phyloP scores from a whole-genome alignment of 164 flowering plant species.

The Nymphaea colorata region DNA sequence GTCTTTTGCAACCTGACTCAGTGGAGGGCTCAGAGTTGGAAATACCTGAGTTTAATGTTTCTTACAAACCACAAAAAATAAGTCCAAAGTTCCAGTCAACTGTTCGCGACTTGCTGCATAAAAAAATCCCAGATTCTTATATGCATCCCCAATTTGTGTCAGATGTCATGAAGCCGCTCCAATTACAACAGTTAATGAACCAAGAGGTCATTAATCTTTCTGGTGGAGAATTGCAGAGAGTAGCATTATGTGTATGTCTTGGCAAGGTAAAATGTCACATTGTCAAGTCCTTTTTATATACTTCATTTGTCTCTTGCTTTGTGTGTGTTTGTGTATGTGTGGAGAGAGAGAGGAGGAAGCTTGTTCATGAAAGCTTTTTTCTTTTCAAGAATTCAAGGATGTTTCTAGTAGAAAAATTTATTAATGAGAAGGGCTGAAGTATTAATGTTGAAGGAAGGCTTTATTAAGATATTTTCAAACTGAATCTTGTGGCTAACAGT shows the following conservation, averaged over 20 bases:
- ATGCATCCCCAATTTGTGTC: slow-evolving; percentile 93
- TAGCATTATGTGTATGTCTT: slow-evolving; percentile 86
- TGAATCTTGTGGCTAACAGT: too few relatives aligned
- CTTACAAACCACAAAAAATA: slow-evolving; percentile 98
- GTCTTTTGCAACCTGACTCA: slow-evolving; percentile 80
- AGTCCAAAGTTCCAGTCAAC: slow-evolving; percentile 71
- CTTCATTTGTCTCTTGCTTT: background rate
- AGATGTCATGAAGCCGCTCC: slow-evolving; percentile 97
- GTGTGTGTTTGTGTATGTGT: too few relatives aligned
- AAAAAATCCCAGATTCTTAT: slow-evolving; percentile 75
- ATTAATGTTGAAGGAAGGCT: too few relatives aligned
- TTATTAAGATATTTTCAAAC: too few relatives aligned
- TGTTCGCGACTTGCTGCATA: slow-evolving; percentile 74
- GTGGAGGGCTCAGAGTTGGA: slow-evolving; percentile 73
- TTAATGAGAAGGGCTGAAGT: too few relatives aligned
- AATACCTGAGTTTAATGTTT: slow-evolving; percentile 92
- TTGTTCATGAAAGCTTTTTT: too few relatives aligned
- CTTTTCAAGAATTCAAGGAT: too few relatives aligned
- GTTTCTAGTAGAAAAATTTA: too few relatives aligned
- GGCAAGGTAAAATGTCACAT: slow-evolving; percentile 58
- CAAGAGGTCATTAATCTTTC: slow-evolving; percentile 97
- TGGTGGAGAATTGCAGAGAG: slow-evolving; percentile 99
- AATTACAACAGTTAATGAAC: slow-evolving; percentile 94
- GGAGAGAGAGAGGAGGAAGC: too few relatives aligned
- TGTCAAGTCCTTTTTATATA: background rate